Base-by-base conservation (phyloP, 2,329 filamentous ascomycete species). In the Colletotrichum endophyticum region DNA sequence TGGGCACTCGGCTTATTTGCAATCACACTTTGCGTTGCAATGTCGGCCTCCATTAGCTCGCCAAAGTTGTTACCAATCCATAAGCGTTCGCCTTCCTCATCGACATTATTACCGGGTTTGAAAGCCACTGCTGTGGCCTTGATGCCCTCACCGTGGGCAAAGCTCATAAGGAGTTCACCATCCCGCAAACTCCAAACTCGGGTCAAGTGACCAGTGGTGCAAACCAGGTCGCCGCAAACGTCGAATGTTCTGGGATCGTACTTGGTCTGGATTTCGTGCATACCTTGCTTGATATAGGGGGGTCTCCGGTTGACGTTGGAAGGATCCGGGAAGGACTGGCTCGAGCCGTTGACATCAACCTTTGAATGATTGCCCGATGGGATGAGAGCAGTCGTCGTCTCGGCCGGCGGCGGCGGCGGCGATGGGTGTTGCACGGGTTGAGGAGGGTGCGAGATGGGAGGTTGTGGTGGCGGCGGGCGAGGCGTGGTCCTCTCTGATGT, bases 21-120 rank as follows among this genome's bases (percentile, higher is more conserved):
- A 16, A 95, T 88, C 62, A 98, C 89, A 44, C 90, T 92, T 81
- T 96, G 93, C 1, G 92, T 93, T 3, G 89, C 87, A 71, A 99
- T 91, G 83, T 99, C 96, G 61, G 98, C 91, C 85, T 99, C 97
- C 82, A 96, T 92, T 53, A 99, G 88, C 78, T 99, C 97, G 64
- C 97, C 97, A 8, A 92, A 89, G 79, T 94, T 98, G 59, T 94
- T 98, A 9, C 97, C 97, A 36, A 99, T 91, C 97, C 97, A 99
- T 28, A 99, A 80, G 16, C 93, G 90, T 70, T 91, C 90, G 8
- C 96, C 96, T 84, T 99, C 96, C 63, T 96, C 92, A 75, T 95
- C 92, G 2, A 96, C 91, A 78, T 94, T 92, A 4, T 90, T 88
- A 1, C 94, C 94, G 4, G 96, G 96, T 82, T 98, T 98, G 85